A percentile compares a stretch with the other conserved stretches of the same genome.
phyloP scores from a whole-genome alignment of 164 flowering plant genomes.

The Berberis vulgaris region DNA sequence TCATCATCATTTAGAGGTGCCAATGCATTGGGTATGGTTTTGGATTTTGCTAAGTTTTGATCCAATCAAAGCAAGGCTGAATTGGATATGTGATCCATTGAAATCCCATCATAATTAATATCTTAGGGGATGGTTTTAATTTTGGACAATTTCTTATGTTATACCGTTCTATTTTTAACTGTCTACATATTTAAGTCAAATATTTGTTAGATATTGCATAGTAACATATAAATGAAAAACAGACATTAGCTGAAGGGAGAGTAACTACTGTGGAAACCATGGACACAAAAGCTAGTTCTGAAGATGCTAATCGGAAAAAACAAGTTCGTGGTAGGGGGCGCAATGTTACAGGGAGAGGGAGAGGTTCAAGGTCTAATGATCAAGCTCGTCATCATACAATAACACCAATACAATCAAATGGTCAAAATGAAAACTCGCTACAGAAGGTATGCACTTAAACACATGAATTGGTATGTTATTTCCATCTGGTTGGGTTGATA shows the following conservation, averaged over 20 bases:
- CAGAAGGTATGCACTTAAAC: conserved; percentile 35
- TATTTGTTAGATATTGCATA: neutral
- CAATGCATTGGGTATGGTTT: no score
- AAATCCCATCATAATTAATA: no score
- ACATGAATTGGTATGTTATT: neutral
- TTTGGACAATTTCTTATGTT: no score
- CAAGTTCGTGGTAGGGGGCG: conserved; percentile 77
- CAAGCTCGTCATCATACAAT: conserved; percentile 34
- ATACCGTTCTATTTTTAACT: neutral
- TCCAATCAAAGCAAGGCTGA: no score
- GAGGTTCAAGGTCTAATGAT: conserved; percentile 55
- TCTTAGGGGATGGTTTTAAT: no score
- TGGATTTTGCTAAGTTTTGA: no score
- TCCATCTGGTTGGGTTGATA: no score
- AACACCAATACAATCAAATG: conserved; percentile 40
- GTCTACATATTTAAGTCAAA: neutral
- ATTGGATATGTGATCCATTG: no score
- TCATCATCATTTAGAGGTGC: neutral
- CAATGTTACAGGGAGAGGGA: conserved; percentile 58
- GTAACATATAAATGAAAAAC: conserved; percentile 10
- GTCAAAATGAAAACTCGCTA: conserved; percentile 47
- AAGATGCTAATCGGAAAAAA: conserved; percentile 55
- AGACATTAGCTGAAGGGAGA: conserved; percentile 48
- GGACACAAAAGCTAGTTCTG: conserved; percentile 31
- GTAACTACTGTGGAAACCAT: conserved; percentile 25